Conservation (phyloP, 2,329 filamentous ascomycete species). For the Phialocephala subalpina region DNA sequence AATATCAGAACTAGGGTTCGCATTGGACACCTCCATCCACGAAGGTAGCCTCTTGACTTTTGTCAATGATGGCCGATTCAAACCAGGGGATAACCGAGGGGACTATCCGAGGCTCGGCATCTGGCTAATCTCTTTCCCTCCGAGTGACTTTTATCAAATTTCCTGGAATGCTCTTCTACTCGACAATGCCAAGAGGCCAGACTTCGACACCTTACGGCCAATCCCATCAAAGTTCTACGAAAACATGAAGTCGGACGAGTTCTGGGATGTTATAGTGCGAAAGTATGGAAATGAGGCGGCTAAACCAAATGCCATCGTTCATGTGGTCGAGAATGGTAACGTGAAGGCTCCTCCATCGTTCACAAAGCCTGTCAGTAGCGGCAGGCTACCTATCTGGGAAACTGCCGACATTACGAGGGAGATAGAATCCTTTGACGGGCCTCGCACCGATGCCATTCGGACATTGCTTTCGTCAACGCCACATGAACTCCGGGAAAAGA, state of each 20-base stretch:
- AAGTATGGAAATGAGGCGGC: not conserved
- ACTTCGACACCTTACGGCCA: not conserved
- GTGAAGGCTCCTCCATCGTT: not conserved
- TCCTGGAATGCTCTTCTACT: not conserved
- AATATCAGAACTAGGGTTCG: not conserved
- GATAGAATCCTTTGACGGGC: too few relatives aligned
- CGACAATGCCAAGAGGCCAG: not conserved
- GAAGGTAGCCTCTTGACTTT: not conserved
- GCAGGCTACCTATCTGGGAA: not conserved
- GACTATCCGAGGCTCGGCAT: not conserved
- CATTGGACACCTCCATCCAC: not conserved
- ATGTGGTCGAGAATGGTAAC: not conserved
- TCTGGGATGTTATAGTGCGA: not conserved
- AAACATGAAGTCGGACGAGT: not conserved
- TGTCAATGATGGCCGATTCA: not conserved
- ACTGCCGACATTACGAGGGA: not conserved
- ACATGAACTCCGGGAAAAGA: too few relatives aligned
- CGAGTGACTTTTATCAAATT: not conserved
- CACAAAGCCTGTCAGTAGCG: too few relatives aligned
- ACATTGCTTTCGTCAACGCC: too few relatives aligned
- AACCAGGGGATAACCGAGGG: not conserved
- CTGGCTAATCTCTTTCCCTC: not conserved
- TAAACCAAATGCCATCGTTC: not conserved
- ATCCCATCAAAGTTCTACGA: slow-evolving; percentile 7
- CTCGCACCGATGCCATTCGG: too few relatives aligned